A percentile compares a stretch with the other conserved stretches of the same genome.
These are phyloP conservation scores for Myxozyma neglecta DNA, from an alignment of 805 yeast species.

Conservation along the genomic window DNA sequence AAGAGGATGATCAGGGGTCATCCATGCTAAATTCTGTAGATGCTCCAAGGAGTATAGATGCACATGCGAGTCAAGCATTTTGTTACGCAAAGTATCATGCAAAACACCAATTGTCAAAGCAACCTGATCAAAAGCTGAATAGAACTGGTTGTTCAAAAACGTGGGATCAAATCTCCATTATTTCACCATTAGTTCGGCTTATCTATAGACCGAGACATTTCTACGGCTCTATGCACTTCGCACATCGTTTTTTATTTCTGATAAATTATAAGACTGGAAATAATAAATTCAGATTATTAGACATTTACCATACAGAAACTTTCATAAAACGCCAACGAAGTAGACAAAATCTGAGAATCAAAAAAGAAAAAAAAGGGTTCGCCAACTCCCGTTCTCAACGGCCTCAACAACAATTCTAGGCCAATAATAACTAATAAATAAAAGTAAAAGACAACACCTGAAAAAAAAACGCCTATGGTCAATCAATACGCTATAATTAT, in stretches of 20 bases:
- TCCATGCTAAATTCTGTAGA: slow-evolving; percentile 40
- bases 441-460: background rate
- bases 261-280: too few relatives aligned
- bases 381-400: too few relatives aligned
- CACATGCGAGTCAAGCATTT: slow-evolving; percentile 43
- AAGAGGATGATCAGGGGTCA: slow-evolving; percentile 39
- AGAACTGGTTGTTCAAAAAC: too few relatives aligned
- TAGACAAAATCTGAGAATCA: background rate
- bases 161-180: too few relatives aligned
- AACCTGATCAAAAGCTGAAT: background rate
- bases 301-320: too few relatives aligned
- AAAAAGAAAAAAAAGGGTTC: background rate
- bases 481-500: background rate
- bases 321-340: background rate
- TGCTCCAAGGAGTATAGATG: slow-evolving; percentile 41
- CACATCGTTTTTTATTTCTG: too few relatives aligned
- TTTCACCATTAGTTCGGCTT: too few relatives aligned
- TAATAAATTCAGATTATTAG: too few relatives aligned
- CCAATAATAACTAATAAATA: too few relatives aligned
- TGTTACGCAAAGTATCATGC: background rate
- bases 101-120: background rate
- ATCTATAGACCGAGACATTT: too few relatives aligned
- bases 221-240: too few relatives aligned
- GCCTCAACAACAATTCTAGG: too few relatives aligned
- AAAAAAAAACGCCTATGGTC: background rate